Percentiles rank a stretch among this genome's conserved stretches.
These are phyloP conservation scores for Metschnikowia baotianmanensis DNA, from an alignment of 805 yeast genomes.

Conservation along the genomic window DNA sequence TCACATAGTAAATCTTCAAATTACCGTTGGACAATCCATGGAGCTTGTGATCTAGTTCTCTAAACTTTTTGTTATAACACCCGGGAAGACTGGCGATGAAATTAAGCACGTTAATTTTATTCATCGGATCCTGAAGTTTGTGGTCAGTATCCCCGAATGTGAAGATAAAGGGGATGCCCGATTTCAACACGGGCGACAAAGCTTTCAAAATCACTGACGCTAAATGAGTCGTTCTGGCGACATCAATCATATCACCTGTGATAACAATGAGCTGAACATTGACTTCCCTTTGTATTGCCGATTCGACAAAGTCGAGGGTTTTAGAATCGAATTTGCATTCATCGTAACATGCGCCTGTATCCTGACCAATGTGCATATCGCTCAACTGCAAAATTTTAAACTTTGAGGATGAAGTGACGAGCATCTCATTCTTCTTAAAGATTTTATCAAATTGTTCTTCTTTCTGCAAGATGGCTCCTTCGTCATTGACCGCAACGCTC, in stretches of 20 bases:
- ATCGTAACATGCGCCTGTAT: conserved; percentile 23
- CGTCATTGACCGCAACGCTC: conserved; percentile 18
- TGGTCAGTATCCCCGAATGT: conserved; percentile 41
- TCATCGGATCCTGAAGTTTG: conserved; percentile 5
- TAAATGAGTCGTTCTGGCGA: conserved; percentile 24
- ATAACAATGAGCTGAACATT: conserved; percentile 37
- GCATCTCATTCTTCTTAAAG: conserved; percentile 17
- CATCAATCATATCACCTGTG: conserved; percentile 41
- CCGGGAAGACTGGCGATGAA: conserved; percentile 36
- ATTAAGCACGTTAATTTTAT: conserved; percentile 21
- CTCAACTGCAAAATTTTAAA: conserved; percentile 38
- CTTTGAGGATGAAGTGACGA: conserved; percentile 18
- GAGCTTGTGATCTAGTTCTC: conserved; percentile 17
- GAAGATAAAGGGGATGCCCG: conserved; percentile 31
- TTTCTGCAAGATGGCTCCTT: conserved; percentile 10
- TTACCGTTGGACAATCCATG: conserved; percentile 41
- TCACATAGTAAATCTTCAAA: conserved; percentile 23
- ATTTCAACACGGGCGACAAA: conserved; percentile 32
- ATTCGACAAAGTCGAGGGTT: conserved; percentile 31
- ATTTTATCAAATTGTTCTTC: conserved; percentile 17
- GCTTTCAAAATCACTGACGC: conserved; percentile 32
- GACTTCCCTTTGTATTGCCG: conserved; percentile 25
- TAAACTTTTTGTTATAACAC: conserved; percentile 29
- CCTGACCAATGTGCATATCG: conserved; percentile 40
- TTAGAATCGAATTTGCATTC: conserved; percentile 27